Evolutionary conservation across 768 basidiomycete genomes (phyloP).

Genomic region (Megacollybia marginata): DNA sequence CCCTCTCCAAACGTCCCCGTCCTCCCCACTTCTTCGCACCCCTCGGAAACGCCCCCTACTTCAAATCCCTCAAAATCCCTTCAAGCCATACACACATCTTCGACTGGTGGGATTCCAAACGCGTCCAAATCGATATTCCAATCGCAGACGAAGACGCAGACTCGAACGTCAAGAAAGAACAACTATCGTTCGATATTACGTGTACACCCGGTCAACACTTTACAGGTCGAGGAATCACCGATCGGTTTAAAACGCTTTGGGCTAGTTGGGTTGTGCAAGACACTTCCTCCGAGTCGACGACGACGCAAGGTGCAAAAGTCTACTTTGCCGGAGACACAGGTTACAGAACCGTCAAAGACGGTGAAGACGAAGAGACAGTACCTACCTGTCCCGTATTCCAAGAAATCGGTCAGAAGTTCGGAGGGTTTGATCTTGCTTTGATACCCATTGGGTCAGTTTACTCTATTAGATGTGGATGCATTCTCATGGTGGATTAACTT

Average conservation of each 20-base stretch:
- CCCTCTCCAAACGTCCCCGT: conserved; percentile 26
- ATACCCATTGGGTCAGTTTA: conserved; percentile 57
- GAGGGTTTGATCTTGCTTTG: conserved; percentile 59
- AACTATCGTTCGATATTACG: conserved; percentile 36
- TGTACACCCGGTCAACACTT: conserved; percentile 64
- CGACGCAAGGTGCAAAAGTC: conserved; percentile 25
- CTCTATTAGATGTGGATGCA: background rate
- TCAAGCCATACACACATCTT: conserved; percentile 37
- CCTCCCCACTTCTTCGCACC: conserved; percentile 51
- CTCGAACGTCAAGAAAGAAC: background rate
- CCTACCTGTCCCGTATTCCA: conserved; percentile 67
- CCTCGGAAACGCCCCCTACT: conserved; percentile 40
- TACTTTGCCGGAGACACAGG: conserved; percentile 72
- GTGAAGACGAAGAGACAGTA: conserved; percentile 41
- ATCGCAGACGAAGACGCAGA: background rate
- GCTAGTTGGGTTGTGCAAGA: conserved; percentile 57
- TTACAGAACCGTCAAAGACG: conserved; percentile 39
- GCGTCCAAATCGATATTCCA: conserved; percentile 24
- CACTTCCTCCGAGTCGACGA: conserved; percentile 22
- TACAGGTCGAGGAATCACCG: conserved; percentile 40
- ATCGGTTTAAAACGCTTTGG: conserved; percentile 57
- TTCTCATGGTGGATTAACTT: conserved; percentile 6
- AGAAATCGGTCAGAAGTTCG: conserved; percentile 58
- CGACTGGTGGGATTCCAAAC: conserved; percentile 57
- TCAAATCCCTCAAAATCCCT: conserved; percentile 32